Percentiles rank a stretch among this genome's conserved stretches.
phyloP scores from a whole-genome alignment of 495 filamentous ascomycete genomes.

The Hypoxylon perforatum region DNA sequence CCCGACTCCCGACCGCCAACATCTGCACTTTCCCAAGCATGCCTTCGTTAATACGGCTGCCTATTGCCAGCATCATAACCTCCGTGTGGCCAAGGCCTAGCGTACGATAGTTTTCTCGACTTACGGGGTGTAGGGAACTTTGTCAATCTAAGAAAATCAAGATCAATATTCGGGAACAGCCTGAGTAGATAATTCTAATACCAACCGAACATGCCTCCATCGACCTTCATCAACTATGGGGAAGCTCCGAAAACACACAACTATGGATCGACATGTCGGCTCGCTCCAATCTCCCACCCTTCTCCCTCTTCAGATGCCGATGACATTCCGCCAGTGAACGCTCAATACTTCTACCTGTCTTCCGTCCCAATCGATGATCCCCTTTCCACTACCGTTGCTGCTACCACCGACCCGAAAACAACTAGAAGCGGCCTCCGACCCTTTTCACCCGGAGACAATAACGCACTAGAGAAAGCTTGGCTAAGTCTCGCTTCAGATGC shows the following conservation, averaged over 20 bases:
- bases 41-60: constrained; percentile 31
- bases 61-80: constrained; percentile 19
- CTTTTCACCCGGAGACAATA: constrained; percentile 80
- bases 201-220: constrained; percentile 36
- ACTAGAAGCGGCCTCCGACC: constrained; percentile 73
- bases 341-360: constrained; percentile 87
- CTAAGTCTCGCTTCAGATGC: constrained; percentile 61
- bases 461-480: constrained; percentile 80
- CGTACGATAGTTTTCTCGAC: constrained; percentile 18
- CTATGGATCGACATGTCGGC: constrained; percentile 53
- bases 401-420: constrained; percentile 60
- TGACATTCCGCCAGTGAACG: constrained; percentile 64
- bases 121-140: background rate
- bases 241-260: constrained; percentile 49
- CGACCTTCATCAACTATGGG: constrained; percentile 27
- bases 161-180: constrained; percentile 6
- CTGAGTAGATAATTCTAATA: constrained; percentile 35
- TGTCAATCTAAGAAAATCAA: background rate
- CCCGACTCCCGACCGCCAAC: too few species aligned
- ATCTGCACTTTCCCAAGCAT: constrained; percentile 30
- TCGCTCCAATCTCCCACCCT: constrained; percentile 50
- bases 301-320: constrained; percentile 48
- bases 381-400: constrained; percentile 71
- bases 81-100: constrained; percentile 15
- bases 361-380: constrained; percentile 84